Evolutionary conservation across 768 basidiomycete genomes (phyloP).

Genomic region (Boletus speciosus): DNA sequence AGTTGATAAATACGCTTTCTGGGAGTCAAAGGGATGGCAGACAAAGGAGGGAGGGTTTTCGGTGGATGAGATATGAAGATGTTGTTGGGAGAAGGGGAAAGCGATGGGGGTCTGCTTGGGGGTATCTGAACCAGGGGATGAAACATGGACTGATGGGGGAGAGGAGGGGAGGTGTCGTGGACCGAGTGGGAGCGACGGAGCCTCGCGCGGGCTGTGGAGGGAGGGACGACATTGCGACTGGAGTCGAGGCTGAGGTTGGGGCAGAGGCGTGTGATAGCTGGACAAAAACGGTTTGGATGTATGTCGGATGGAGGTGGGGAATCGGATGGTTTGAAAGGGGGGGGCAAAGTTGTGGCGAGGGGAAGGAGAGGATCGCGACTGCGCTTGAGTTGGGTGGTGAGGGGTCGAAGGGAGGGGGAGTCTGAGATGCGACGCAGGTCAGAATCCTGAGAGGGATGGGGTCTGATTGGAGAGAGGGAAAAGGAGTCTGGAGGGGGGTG

Average conservation of each 20-base stretch:
- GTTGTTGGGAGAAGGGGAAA: conserved; percentile 27
- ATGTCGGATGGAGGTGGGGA: neutral
- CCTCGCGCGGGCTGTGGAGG: conserved; percentile 1
- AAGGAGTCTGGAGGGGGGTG: conserved; percentile 32
- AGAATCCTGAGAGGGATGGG: conserved; percentile 40
- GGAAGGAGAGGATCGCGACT: conserved; percentile 76
- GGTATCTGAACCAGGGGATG: conserved; percentile 27
- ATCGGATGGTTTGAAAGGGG: neutral
- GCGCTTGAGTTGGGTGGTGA: conserved; percentile 48
- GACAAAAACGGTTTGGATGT: conserved; percentile 5
- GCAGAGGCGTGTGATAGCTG: conserved; percentile 57
- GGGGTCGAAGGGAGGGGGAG: conserved; percentile 24
- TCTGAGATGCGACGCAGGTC: conserved; percentile 32
- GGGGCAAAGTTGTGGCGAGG: conserved; percentile 19
- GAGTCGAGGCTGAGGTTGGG: conserved; percentile 54
- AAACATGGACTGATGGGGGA: conserved; percentile 11
- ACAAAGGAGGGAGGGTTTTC: conserved; percentile 31
- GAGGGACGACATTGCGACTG: conserved; percentile 30
- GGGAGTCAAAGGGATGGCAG: conserved; percentile 30
- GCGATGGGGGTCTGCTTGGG: conserved; percentile 21
- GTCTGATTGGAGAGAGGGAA: conserved; percentile 39
- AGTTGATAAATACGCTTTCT: conserved; percentile 54
- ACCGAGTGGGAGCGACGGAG: conserved; percentile 9
- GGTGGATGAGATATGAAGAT: conserved; percentile 32
- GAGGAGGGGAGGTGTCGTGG: conserved; percentile 11